These are phyloP conservation scores for Nephelium lappaceum DNA, from an alignment of 345 rosid genomes.

Conservation along the genomic window DNA sequence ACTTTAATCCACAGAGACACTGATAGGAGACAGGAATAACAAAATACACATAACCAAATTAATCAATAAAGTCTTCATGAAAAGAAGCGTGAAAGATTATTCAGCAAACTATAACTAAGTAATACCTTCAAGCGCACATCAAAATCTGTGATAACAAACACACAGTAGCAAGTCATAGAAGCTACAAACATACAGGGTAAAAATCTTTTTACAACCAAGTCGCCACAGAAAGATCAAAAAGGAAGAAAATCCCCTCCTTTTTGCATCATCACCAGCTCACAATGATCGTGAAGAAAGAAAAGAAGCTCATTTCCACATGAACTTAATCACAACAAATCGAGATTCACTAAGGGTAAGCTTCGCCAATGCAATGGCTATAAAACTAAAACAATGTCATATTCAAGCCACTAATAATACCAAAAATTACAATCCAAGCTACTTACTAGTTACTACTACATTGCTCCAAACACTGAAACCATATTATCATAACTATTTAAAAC, in stretches of 20 bases:
- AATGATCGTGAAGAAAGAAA: neutral
- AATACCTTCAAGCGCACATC: neutral
- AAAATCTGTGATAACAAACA: neutral
- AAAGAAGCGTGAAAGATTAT: neutral
- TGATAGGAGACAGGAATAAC: constrained; percentile 8
- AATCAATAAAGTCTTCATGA: neutral
- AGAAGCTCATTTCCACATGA: neutral
- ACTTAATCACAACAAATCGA: neutral
- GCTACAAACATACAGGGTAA: neutral
- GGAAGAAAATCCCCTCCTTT: neutral
- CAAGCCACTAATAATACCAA: neutral
- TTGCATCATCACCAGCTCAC: neutral
- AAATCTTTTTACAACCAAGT: neutral
- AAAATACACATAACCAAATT: neutral
- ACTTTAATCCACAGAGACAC: neutral
- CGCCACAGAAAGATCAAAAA: neutral
- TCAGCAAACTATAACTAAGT: neutral
- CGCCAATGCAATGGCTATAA: neutral
- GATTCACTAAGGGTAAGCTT: neutral
- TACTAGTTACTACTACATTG: neutral
- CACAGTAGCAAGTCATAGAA: neutral
- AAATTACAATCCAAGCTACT: neutral
- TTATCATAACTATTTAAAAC: neutral
- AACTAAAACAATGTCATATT: neutral
- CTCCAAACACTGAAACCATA: neutral